Conservation (phyloP, 257 asterid species). For the Scutellaria barbata region DNA sequence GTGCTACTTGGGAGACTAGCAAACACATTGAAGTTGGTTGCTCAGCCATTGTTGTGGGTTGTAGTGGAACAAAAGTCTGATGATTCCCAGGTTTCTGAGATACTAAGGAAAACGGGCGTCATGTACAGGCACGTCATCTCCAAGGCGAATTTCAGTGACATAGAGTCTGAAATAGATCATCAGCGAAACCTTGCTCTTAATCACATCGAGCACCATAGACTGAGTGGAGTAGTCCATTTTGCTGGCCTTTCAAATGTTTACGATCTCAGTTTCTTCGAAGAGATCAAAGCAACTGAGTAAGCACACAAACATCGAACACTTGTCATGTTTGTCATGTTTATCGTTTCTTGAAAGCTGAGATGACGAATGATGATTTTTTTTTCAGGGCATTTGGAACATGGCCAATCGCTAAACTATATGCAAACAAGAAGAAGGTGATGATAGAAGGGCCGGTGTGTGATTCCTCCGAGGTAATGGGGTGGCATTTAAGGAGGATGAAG, state of each 20-base stretch:
- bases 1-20: constrained; percentile 63
- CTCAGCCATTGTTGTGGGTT: constrained; percentile 80
- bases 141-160: constrained; percentile 69
- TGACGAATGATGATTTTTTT: neutral
- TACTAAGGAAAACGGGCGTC: constrained; percentile 71
- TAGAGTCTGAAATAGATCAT: constrained; percentile 68
- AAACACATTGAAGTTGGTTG: constrained; percentile 68
- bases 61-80: constrained; percentile 69
- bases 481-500: constrained; percentile 76
- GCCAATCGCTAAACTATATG: constrained; percentile 30
- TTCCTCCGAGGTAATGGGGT: constrained; percentile 73
- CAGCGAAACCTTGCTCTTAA: constrained; percentile 84
- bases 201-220: constrained; percentile 84
- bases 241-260: constrained; percentile 73
- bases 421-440: constrained; percentile 33
- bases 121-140: constrained; percentile 81
- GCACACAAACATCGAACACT: constrained; percentile 37
- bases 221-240: constrained; percentile 88
- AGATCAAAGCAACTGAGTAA: constrained; percentile 76
- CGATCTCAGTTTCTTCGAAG: constrained; percentile 79
- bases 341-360: too few species aligned
- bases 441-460: constrained; percentile 50
- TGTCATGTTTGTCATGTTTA: neutral
- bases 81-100: constrained; percentile 60
- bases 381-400: constrained; percentile 39